Percentiles rank a stretch among this genome's conserved stretches.
Evolutionary conservation across 495 filamentous ascomycete species (phyloP).

Genomic region (Acidomyces sp.): DNA sequence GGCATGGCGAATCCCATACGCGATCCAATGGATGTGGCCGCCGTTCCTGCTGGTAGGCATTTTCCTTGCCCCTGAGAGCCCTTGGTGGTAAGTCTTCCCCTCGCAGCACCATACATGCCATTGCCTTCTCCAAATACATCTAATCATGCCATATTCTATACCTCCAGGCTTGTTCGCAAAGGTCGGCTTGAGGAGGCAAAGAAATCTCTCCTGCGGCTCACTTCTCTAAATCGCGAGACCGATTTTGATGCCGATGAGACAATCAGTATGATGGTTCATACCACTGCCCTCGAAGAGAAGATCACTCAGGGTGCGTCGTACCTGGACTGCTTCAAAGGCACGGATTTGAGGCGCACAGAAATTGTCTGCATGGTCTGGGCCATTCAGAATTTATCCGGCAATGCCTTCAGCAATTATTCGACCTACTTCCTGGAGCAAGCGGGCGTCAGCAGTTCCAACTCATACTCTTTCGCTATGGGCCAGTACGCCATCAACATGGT

Average conservation of each 20-base stretch:
- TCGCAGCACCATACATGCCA: too few relatives aligned
- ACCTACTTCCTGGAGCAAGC: conserved; percentile 69
- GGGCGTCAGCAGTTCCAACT: conserved; percentile 31
- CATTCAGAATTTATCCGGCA: conserved; percentile 68
- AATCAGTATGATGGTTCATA: conserved; percentile 30
- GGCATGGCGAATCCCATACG: conserved; percentile 30
- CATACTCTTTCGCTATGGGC: conserved; percentile 28
- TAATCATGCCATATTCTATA: background rate
- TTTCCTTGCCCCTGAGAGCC: conserved; percentile 28
- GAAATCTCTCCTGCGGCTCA: conserved; percentile 25
- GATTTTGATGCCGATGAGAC: conserved; percentile 30
- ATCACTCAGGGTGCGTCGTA: conserved; percentile 26
- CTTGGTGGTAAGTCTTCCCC: conserved; percentile 21
- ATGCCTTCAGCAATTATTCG: conserved; percentile 68
- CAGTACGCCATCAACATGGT: conserved; percentile 32
- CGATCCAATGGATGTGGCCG: conserved; percentile 34
- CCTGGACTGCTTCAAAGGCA: conserved; percentile 29
- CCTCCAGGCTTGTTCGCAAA: conserved; percentile 28
- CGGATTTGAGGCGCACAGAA: conserved; percentile 28
- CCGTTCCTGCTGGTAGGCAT: conserved; percentile 28
- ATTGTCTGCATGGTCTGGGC: conserved; percentile 49
- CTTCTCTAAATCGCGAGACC: conserved; percentile 23
- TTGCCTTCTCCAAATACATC: background rate
- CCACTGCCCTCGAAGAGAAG: conserved; percentile 28
- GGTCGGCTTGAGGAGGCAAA: conserved; percentile 27